These are phyloP conservation scores for Hansenula lynferdii DNA, from an alignment of 1,139 yeast species.

Conservation along the genomic window DNA sequence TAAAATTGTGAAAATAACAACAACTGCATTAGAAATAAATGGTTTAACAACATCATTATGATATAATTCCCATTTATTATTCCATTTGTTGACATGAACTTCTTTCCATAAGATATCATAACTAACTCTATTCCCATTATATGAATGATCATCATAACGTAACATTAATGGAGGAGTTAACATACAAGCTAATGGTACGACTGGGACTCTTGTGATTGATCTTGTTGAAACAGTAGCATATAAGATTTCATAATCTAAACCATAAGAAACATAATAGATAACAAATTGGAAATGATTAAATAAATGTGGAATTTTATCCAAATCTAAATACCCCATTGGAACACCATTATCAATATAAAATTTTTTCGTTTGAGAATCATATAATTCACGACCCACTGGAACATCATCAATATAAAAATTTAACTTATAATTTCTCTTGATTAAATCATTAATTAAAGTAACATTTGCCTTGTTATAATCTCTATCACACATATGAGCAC, in stretches of 20 bases:
- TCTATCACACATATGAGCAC: constrained; percentile 18
- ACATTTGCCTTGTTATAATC: constrained; percentile 19
- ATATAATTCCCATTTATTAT: constrained; percentile 16
- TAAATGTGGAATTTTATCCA: constrained; percentile 22
- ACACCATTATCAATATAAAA: constrained; percentile 22
- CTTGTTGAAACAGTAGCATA: constrained; percentile 21
- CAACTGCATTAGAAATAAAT: constrained; percentile 15
- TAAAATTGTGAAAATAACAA: constrained; percentile 15
- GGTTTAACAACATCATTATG: constrained; percentile 22
- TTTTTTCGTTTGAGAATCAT: constrained; percentile 20
- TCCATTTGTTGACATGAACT: constrained; percentile 11
- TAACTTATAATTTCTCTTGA: constrained; percentile 22
- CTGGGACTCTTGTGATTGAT: constrained; percentile 20
- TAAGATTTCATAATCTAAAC: constrained; percentile 17
- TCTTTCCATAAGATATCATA: constrained; percentile 24
- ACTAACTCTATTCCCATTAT: constrained; percentile 22
- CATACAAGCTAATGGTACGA: constrained; percentile 15
- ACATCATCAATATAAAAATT: constrained; percentile 24
- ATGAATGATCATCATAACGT: constrained; percentile 17
- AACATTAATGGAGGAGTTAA: constrained; percentile 20
- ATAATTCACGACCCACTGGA: constrained; percentile 24
- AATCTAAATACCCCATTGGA: constrained; percentile 24
- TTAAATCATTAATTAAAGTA: constrained; percentile 20
- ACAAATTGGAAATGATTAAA: constrained; percentile 25
- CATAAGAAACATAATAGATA: constrained; percentile 20